Evolutionary conservation across 2,329 filamentous ascomycete species (phyloP), one percentile per base, ranked within the genome.

Genomic region (Trichophyton mentagrophytes): DNA sequence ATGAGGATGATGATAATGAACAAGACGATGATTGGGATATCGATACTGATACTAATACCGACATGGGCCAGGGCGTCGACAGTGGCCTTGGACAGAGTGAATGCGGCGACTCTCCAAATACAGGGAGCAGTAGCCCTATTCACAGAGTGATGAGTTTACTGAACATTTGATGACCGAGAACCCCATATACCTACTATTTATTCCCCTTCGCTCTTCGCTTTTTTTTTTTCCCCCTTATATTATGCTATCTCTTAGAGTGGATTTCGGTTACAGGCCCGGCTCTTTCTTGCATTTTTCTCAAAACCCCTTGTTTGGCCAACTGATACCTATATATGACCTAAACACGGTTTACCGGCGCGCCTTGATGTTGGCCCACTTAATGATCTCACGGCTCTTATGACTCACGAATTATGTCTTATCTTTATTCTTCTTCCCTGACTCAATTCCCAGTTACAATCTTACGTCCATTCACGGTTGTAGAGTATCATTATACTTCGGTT

Each of bases 1-100:
- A 72, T 13, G 68, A 66, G 42, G 77, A 72, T 2, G 80, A 80
- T 8, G 79, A 80, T 2, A 80, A 82, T 30, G 78, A 78, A 65
- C 74, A 78, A 30, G 77, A 84, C 57, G 81, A 83, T 4, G 85
- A 88, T 63, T 97, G 93, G 85, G 93, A 99, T 70, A 97, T 99
- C 66, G 93, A 97, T 72, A 92, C 93, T 33, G 92, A 96, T 62
- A 69, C 71, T 25, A 69, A 68, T 36, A 66, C 72, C 6, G 67
- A 67, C 33, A 62, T 61, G 47, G 59, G 60, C 2, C 61, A 63
- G 38, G 74, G 74, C 11, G 76, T 75, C 1, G 76, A 79, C 64
- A 78, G 76, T 61, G 76, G 76, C 6, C 69, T 78, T 38, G 76
- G 77, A 11, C 71, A 83, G 40, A 90, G 86, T 68, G 87, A 90